A percentile compares a stretch with the other conserved stretches of the same genome.
These are phyloP conservation scores for Boechera retrofracta DNA, from an alignment of 345 rosid genomes.

Conservation along the genomic window DNA sequence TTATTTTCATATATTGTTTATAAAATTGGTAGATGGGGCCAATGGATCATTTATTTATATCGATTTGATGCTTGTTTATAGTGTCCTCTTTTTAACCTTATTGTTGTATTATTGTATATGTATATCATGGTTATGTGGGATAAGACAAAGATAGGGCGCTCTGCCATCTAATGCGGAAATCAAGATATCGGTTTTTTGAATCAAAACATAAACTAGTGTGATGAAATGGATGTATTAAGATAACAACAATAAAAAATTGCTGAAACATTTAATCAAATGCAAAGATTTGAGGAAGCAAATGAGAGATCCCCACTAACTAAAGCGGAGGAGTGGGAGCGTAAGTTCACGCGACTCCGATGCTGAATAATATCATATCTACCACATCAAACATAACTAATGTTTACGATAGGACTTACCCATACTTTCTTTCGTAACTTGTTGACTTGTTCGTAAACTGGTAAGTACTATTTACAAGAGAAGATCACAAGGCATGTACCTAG, in stretches of 20 bases:
- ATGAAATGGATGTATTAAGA: background rate
- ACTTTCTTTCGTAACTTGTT: constrained; percentile 3
- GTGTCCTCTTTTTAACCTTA: no score
- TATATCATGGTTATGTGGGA: no score
- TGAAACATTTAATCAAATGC: no score
- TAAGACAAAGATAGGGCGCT: background rate
- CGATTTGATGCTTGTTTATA: background rate
- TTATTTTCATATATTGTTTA: background rate
- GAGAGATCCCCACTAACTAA: background rate
- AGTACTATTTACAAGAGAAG: constrained; percentile 8
- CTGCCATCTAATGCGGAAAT: constrained; percentile 6
- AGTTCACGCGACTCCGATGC: constrained; percentile 26
- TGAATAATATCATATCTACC: constrained; percentile 4
- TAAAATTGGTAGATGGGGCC: background rate
- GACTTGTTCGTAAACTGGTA: constrained; percentile 6
- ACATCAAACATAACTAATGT: constrained; percentile 4
- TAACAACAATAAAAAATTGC: no score
- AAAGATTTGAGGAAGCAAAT: background rate
- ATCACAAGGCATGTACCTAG: background rate
- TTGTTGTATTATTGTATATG: no score
- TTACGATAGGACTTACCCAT: background rate
- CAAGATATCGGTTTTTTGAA: background rate
- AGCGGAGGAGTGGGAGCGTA: constrained; percentile 3
- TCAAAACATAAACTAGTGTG: background rate
- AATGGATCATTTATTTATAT: background rate